Base-by-base conservation (phyloP, 495 filamentous ascomycete genomes). In the Tuber brumale region DNA sequence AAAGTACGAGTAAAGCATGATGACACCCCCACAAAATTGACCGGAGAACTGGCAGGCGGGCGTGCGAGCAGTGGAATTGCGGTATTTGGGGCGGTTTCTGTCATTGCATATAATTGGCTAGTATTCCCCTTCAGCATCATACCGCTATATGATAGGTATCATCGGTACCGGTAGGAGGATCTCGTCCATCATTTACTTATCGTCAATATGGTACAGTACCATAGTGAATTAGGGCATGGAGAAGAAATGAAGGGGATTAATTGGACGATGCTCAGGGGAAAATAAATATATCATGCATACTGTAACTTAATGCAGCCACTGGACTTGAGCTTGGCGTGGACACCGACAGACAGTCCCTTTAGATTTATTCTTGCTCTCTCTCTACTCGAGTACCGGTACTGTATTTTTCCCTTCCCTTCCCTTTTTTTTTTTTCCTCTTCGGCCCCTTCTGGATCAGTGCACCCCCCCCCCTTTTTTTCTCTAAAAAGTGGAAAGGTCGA, bases 251-350 rank as follows among this genome's bases (percentile, higher is more conserved):
- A 66, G 27, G 23, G 12, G 16, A 66, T 66, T 14, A 66, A 66
- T 35, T 66, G 57, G 57, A 66, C 14, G n/a, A 31, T 66, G 27
- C 57, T 66, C 57, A 66, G 57, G 57, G 57, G 57, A 66, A 66
- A 35, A 66, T 35, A 35, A 31, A 61, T 27, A 61, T 10, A 23
- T 5, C 23, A 61, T 10, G 27, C 18, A 9, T 3, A 9, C 51
- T 16, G 51, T 27, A 61, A 12, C 10, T 14, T 14, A 66, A 66
- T 16, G 27, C 27, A 66, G 57, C 57, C 57, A 35, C 12, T 27
- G 27, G 57, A 66, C 27, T 66, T 18, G 57, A 35, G 27, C 57
- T 66, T 66, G 57, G 57, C 57, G 31, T 35, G 57, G 57, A 66
- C 57, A 66, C 27, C 27, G 57, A 66, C 57, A 35, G 57, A 66